Evolutionary conservation across 768 basidiomycete genomes (phyloP), one percentile per base, ranked within the genome.

Genomic region (Boletellus ananas): DNA sequence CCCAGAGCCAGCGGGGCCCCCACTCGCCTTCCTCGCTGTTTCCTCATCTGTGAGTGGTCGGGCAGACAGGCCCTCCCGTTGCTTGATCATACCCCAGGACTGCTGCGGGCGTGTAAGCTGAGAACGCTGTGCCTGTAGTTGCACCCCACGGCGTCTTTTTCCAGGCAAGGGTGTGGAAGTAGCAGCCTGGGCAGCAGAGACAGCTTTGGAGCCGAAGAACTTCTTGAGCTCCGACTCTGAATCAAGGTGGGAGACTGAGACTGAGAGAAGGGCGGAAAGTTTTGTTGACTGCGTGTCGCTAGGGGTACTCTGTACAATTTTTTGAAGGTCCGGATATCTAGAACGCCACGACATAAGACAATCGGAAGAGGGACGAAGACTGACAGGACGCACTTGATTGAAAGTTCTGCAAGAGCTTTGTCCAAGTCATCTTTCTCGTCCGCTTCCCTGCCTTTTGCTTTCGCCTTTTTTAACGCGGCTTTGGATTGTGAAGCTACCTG

Each of bases 151-250:
- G 29, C 79, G 63, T 45, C 69, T 60, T 49, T 68, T 63, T 1
- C 65, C 47, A 3, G 74, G 65, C 1, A 72, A 63, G 3, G 76
- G 50, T 1, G 73, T 56, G 4, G 72, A 47, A 3, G 59, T 57
- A 12, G 68, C 56, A 17, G 68, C 65, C 65, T 79, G 80, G 25
- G 75, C 77, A 2, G 85, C 81, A n/a, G 76, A 74, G 9, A 97
- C 79, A 50, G 96, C 94, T 60, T 85, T 89, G 17, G 90, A 79
- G 2, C 95, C 95, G 63, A 99, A 99, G 76, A 97, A 95, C 55
- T 84, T 86, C 48, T 88, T 84, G 70, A 98, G 80, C 64, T 99
- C 96, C 0, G 87, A 86, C 51, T 95, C 93, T 11, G 84, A 76
- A 55, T 98, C 93, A 14, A 99, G 81, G 58, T 91, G 78, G 35